Base-by-base conservation (phyloP, 1,284 basidiomycete genomes). In the Apiotrichum siamense region DNA sequence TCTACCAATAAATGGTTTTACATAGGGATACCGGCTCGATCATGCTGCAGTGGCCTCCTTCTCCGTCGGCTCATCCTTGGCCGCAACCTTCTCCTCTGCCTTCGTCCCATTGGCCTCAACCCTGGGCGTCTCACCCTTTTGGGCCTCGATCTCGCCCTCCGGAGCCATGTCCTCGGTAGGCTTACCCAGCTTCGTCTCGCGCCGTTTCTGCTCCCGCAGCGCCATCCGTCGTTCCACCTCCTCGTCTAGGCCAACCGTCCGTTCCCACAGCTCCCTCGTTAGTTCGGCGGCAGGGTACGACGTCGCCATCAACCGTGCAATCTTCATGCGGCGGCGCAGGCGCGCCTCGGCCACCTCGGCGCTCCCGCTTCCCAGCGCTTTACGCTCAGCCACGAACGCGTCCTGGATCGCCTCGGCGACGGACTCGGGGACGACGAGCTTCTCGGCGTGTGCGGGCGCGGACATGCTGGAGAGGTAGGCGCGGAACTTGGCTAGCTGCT, bases 311-410 rank as follows among this genome's bases (percentile, higher is more conserved):
- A 73, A 61, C 60, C 66, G 53, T 0, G 66, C 73, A 20, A 75
- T 58, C 51, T 62, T 65, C 72, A 75, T 71, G 35, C 70, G 59
- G 24, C 69, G 52, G 49, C 63, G 70, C 42, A 75, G 53, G 6
- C 61, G 56, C 11, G 54, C 63, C 47, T 67, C 63, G 5, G 64
- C 64, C 6, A 45, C 59, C 20, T 66, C 64, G 18, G 56, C 60
- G 12, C 49, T 58, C 6, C 48, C 49, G 0, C 47, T 47, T n/a
- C 56, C 57, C 4, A 33, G 48, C 4, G 51, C 52, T 31, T 60
- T 59, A 12, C 72, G 61, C 20, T 62, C 52, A 5, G 50, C 47
- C 5, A 75, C 66, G 44, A 70, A 75, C 20, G 57, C 57, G 32
- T 69, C 61, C 58, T 75, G 72, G 17, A 73, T 69, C 12, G 57